A percentile compares a stretch with the other conserved stretches of the same genome.
phyloP scores from a whole-genome alignment of 139 green algal species.

The Spirogloea muscicola region DNA sequence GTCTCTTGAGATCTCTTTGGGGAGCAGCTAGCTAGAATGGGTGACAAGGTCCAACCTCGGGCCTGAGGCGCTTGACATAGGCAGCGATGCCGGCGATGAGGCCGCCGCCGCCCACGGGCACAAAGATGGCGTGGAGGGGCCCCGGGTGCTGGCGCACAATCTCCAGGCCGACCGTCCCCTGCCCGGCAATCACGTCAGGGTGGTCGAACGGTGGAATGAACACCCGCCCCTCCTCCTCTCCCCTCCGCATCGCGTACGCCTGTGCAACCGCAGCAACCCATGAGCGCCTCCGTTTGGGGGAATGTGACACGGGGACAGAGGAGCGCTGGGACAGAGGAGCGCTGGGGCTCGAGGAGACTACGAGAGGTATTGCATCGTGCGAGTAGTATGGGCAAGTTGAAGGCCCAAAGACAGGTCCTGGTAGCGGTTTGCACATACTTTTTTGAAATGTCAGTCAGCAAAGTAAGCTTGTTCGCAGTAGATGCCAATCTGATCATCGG shows the following conservation, averaged over 20 bases:
- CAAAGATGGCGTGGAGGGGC: slow-evolving; percentile 69
- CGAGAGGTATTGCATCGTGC: too few species aligned
- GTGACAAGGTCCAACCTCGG: slow-evolving; percentile 6
- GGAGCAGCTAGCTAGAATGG: too few species aligned
- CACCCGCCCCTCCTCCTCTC: slow-evolving; percentile 58
- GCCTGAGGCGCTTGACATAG: slow-evolving; percentile 72
- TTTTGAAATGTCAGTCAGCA: too few species aligned
- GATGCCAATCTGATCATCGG: not conserved
- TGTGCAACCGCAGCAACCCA: too few species aligned
- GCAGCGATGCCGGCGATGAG: slow-evolving; percentile 83
- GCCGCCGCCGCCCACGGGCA: slow-evolving; percentile 81
- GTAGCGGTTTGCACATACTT: too few species aligned
- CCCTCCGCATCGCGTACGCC: slow-evolving; percentile 56
- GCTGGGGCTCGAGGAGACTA: too few species aligned
- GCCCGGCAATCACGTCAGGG: slow-evolving; percentile 81
- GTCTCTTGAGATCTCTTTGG: not conserved
- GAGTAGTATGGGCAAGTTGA: too few species aligned
- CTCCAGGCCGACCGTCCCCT: slow-evolving; percentile 87
- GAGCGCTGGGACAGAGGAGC: too few species aligned
- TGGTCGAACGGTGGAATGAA: slow-evolving; percentile 92
- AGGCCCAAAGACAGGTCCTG: too few species aligned
- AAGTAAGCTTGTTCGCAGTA: too few species aligned
- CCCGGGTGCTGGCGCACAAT: slow-evolving; percentile 69
- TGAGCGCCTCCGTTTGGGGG: too few species aligned
- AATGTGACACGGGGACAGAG: too few species aligned